Evolutionary conservation across 148 eudicot genomes (phyloP).

Genomic region (Camellia sinensis): DNA sequence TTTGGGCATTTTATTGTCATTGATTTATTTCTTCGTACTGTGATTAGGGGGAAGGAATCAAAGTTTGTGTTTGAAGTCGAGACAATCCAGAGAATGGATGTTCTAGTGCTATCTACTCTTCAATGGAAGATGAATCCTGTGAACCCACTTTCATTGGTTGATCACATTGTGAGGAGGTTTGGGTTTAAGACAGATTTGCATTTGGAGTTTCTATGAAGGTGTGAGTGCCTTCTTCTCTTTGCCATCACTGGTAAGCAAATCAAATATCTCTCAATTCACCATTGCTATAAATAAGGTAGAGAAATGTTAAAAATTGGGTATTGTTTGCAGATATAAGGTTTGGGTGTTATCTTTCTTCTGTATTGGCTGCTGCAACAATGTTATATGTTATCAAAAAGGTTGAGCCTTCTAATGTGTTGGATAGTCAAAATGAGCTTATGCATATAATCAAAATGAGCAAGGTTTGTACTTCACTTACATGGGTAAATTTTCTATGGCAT

Average conservation of each 20-base stretch:
- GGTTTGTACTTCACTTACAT: slow-evolving; percentile 27
- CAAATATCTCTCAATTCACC: neutral
- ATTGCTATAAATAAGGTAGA: no score
- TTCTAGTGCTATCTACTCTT: slow-evolving; percentile 66
- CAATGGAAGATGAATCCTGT: slow-evolving; percentile 13
- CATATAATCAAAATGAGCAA: slow-evolving; percentile 37
- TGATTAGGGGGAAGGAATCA: no score
- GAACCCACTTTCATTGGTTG: slow-evolving; percentile 72
- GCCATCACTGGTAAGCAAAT: slow-evolving; percentile 56
- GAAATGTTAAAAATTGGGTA: no score
- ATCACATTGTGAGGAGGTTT: slow-evolving; percentile 20
- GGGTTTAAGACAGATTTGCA: slow-evolving; percentile 5
- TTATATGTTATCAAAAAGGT: no score
- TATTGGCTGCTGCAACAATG: no score
- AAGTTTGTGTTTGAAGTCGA: slow-evolving; percentile 52
- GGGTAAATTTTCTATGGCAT: no score
- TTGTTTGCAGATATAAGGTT: no score
- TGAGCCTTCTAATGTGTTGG: slow-evolving; percentile 22
- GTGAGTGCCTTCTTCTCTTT: slow-evolving; percentile 47
- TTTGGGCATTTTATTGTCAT: no score
- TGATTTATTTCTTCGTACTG: neutral
- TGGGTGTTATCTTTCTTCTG: no score
- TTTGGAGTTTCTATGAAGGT: slow-evolving; percentile 45
- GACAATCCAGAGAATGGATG: slow-evolving; percentile 78
- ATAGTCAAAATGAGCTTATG: slow-evolving; percentile 40